Conservation (phyloP, 345 rosid genomes). For the Arabidopsis arenosa region DNA sequence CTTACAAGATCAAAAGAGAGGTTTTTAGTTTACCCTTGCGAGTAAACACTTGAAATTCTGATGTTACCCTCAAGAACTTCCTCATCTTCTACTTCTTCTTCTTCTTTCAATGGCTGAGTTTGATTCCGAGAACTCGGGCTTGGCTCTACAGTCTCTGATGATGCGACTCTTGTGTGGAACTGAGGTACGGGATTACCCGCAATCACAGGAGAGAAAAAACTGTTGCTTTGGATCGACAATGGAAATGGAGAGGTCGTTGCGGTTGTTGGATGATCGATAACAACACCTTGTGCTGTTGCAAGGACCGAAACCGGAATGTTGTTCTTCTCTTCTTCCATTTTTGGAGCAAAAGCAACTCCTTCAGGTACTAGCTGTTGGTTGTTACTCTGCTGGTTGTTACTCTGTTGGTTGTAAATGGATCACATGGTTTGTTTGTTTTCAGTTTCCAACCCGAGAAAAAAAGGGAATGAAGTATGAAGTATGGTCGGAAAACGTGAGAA, state of each 20-base stretch:
- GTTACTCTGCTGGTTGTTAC: slow-evolving; percentile 45
- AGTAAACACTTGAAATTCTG: slow-evolving; percentile 82
- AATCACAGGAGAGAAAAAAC: slow-evolving; percentile 50
- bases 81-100: slow-evolving; percentile 58
- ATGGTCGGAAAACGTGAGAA: background rate
- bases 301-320: slow-evolving; percentile 41
- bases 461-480: background rate
- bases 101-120: slow-evolving; percentile 45
- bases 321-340: slow-evolving; percentile 61
- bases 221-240: slow-evolving; percentile 63
- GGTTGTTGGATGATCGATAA: slow-evolving; percentile 52
- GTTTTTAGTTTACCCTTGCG: slow-evolving; percentile 67
- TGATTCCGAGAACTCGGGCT: slow-evolving; percentile 44
- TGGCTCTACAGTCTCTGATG: slow-evolving; percentile 51
- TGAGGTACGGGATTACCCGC: slow-evolving; percentile 49
- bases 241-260: slow-evolving; percentile 51
- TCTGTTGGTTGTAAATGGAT: slow-evolving; percentile 43
- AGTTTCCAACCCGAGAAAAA: background rate
- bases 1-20: background rate
- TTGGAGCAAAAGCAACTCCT: slow-evolving; percentile 55
- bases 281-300: slow-evolving; percentile 45
- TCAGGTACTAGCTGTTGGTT: slow-evolving; percentile 55
- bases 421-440: slow-evolving; percentile 12
- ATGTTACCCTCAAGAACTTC: slow-evolving; percentile 75
- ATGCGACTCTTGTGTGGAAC: slow-evolving; percentile 44